Evolutionary conservation across 345 rosid species (phyloP).

Genomic region (Pistacia atlantica): DNA sequence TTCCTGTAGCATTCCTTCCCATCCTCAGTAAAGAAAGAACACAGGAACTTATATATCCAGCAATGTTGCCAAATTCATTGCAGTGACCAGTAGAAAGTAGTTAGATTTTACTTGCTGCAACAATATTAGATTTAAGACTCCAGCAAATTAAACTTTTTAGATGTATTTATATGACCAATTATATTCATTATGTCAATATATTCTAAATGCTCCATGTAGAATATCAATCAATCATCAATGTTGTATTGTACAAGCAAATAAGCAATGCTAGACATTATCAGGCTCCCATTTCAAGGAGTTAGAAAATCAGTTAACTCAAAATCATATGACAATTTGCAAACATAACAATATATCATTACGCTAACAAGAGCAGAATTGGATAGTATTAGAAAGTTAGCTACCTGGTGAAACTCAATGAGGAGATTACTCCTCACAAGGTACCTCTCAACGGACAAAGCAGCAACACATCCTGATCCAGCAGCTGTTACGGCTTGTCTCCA

Average conservation of each 20-base stretch:
- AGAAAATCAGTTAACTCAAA: background rate
- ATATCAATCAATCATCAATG: background rate
- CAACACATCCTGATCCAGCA: constrained; percentile 96
- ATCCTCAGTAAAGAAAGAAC: background rate
- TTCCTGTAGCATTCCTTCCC: background rate
- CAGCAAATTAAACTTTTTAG: background rate
- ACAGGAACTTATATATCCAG: background rate
- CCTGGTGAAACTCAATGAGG: constrained; percentile 97
- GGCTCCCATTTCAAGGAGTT: background rate
- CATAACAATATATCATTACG: background rate
- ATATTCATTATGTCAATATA: background rate
- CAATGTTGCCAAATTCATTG: background rate
- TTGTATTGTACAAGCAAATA: background rate
- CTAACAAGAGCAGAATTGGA: background rate
- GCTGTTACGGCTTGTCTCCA: constrained; percentile 99
- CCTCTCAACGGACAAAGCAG: constrained; percentile 96
- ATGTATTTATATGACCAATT: background rate
- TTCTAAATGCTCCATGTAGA: background rate
- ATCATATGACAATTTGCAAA: background rate
- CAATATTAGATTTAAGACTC: background rate
- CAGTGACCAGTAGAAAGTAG: background rate
- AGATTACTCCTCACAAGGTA: constrained; percentile 83
- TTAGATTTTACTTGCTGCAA: background rate
- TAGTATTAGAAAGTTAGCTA: constrained; percentile 23
- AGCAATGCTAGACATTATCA: background rate